A percentile compares a stretch with the other conserved stretches of the same genome.
These are phyloP conservation scores for Golubevia sp. DNA, from an alignment of 1,284 basidiomycete genomes.

Conservation along the genomic window DNA sequence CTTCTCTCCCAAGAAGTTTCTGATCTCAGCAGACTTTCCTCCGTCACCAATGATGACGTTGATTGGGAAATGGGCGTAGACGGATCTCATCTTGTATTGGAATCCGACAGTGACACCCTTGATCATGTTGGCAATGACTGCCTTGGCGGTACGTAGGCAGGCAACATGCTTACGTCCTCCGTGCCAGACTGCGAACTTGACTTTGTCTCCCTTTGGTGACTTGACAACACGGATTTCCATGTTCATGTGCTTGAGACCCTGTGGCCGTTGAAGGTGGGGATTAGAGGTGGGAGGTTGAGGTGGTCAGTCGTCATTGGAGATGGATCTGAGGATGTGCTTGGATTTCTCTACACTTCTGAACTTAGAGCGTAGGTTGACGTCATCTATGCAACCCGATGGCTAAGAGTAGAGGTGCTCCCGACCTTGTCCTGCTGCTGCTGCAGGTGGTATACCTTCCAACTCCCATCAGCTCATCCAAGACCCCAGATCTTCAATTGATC, in stretches of 20 bases:
- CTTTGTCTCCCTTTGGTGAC: conserved; percentile 69
- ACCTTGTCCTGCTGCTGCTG: too few species aligned
- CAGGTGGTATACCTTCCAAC: too few species aligned
- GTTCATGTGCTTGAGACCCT: conserved; percentile 61
- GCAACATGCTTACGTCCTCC: conserved; percentile 98
- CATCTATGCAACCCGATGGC: too few species aligned
- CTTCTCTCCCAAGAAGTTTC: conserved; percentile 98
- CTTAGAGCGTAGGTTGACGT: too few species aligned
- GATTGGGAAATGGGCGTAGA: conserved; percentile 99
- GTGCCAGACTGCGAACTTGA: conserved; percentile 96
- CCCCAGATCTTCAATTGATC: neutral
- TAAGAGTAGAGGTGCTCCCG: too few species aligned
- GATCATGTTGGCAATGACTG: conserved; percentile 95
- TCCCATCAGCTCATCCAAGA: neutral
- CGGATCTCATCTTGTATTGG: conserved; percentile 86
- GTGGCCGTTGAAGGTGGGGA: conserved; percentile 15
- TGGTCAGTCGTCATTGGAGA: neutral
- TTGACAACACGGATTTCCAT: conserved; percentile 63
- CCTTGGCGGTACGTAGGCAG: conserved; percentile 93
- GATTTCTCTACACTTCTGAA: too few species aligned
- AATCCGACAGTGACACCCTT: conserved; percentile 97
- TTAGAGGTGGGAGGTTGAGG: neutral
- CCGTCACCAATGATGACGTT: conserved; percentile 93
- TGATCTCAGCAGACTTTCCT: conserved; percentile 84
- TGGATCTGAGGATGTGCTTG: neutral